Base-by-base conservation (phyloP, 1,284 basidiomycete species). In the Athelia psychrophila region DNA sequence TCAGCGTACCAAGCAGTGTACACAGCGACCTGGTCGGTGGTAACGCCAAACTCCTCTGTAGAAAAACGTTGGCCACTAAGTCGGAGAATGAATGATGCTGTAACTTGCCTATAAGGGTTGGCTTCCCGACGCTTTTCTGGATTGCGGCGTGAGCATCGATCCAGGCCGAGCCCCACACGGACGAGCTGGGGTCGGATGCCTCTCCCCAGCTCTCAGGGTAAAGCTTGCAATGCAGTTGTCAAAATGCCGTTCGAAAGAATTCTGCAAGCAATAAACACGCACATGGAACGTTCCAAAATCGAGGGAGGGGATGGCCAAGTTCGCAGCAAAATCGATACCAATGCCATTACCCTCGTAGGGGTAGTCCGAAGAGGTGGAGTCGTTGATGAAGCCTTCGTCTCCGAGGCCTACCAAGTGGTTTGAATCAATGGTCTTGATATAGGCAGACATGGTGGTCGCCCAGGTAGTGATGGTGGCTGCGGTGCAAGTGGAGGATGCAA, bases 101-200 rank as follows among this genome's bases (percentile, higher is more conserved):
- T 13, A 30, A 6, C 13, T 30, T 30, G 13, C 27, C 79, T 32
- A 76, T 51, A 48, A 84, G 77, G 6, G 80, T 79, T 10, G 83
- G 82, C 66, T 86, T 86, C 60, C 77, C 76, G 22, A 68, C 70
- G 3, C 65, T 64, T 51, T 70, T 73, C 60, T 79, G 77, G 1
- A 77, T 73, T 2, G 78, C 65, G 3, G 77, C 76, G 59, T 86
- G 83, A 63, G 84, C 81, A 2, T 64, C 61, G 55, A 84, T 83
- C 82, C 83, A 84, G 50, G 75, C 68, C 9, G 54, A 59, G 33
- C 75, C 76, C 72, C 74, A 78, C 6, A 44, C 74, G 68, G 61
- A 80, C 71, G 19, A 67, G 58, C 9, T 64, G 27, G 27, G 27
- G 27, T 30, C 27, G 27, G 27, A 5, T 6, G 27, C 13, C 27